Conservation (phyloP, 495 filamentous ascomycete genomes). For the Daldinia decipiens region DNA sequence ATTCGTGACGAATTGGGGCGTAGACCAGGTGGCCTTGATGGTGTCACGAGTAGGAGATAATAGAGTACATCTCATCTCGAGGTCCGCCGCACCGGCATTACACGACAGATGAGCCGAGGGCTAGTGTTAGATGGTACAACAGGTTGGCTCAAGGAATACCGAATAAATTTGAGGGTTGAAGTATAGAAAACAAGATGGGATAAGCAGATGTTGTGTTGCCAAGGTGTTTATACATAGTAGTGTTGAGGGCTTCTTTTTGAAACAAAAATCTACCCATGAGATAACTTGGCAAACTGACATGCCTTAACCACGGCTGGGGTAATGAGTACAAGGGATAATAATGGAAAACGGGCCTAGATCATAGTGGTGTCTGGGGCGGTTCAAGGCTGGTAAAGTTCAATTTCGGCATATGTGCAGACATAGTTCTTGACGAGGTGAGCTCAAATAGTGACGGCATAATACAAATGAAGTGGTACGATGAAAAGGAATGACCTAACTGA, state of each 20-base stretch:
- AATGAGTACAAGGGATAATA: slow-evolving; percentile 22
- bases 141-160: slow-evolving; percentile 22
- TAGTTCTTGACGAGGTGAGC: slow-evolving; percentile 21
- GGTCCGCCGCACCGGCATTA: slow-evolving; percentile 32
- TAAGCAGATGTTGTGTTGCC: slow-evolving; percentile 27
- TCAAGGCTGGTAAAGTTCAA: slow-evolving; percentile 32
- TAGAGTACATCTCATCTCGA: slow-evolving; percentile 27
- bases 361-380: slow-evolving; percentile 40
- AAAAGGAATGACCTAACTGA: not conserved
- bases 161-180: slow-evolving; percentile 30
- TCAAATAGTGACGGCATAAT: not conserved
- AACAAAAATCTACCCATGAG: slow-evolving; percentile 23
- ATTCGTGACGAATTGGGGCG: slow-evolving; percentile 9
- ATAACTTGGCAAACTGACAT: slow-evolving; percentile 20
- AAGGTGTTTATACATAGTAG: slow-evolving; percentile 16
- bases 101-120: slow-evolving; percentile 27
- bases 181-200: slow-evolving; percentile 26
- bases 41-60: slow-evolving; percentile 24
- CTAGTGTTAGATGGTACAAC: slow-evolving; percentile 39
- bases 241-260: slow-evolving; percentile 26
- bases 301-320: slow-evolving; percentile 39
- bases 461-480: slow-evolving; percentile 9
- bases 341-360: slow-evolving; percentile 27
- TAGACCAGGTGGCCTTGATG: slow-evolving; percentile 16
- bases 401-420: slow-evolving; percentile 11